Evolutionary conservation across 2,329 filamentous ascomycete genomes (phyloP), one percentile per base, ranked within the genome.

Genomic region (Exophiala sp.): DNA sequence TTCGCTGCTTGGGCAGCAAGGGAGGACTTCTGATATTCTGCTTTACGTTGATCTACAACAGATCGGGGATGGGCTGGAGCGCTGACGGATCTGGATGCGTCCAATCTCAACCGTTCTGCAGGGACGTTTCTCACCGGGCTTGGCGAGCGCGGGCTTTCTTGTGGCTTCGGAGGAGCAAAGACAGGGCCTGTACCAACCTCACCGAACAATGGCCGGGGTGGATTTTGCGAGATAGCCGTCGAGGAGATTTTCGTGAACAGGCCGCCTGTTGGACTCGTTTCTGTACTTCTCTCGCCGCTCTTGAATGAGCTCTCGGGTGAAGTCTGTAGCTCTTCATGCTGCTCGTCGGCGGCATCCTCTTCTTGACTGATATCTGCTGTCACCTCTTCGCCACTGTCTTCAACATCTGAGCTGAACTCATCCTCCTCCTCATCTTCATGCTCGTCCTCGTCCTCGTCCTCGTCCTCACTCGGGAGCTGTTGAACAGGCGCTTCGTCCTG

Each of bases 221-320:
- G 46, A 45, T 58, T 60, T 14, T 60, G 57, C 38, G 64, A 58
- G 4, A 62, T 55, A n/a, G 52, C 58, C 2, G 62, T 58, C n/a
- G 66, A 60, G 2, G 64, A 59, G 23, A 67, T 49, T 39, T 68
- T 69, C 11, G 65, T 65, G 52, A 74, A 74, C 3, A 70, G 52
- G 16, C 68, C 68, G 19, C 66, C 67, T 14, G 64, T 64, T 14
- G 68, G 64, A 48, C 65, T 68, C 41, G 65, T 64, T 16, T 66
- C 65, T 16, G 66, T 60, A 48, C 65, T 68, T 42, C 66, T 64
- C 13, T 67, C 65, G 2, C 60, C 47, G 29, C 60, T 66, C 39
- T 67, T 69, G 57, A 74, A 74, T 1, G 71, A 73, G 43, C 68
- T 71, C 53, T 73, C 69, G 0, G 67, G 67, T 0, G 70, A 71